phyloP scores from a whole-genome alignment of 352 stramenopile species.

The Pythium oligandrum region DNA sequence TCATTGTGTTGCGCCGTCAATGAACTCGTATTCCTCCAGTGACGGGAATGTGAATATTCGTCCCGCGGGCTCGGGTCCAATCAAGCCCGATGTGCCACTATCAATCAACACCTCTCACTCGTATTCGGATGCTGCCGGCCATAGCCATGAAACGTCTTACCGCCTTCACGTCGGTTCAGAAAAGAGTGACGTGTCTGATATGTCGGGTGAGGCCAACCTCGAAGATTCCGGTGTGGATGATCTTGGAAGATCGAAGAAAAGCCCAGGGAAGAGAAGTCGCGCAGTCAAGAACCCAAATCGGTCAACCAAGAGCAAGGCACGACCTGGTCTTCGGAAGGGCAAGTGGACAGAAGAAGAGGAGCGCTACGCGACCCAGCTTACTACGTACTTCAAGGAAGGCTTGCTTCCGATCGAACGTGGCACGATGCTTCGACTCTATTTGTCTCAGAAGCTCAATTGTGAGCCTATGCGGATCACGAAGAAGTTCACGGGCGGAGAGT shows the following conservation, averaged over 20 bases:
- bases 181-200: too few relatives aligned
- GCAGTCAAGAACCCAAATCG: conserved; percentile 52
- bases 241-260: conserved; percentile 38
- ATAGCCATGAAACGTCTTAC: too few relatives aligned
- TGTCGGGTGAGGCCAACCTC: too few relatives aligned
- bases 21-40: conserved; percentile 9
- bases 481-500: conserved; percentile 89
- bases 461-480: conserved; percentile 92
- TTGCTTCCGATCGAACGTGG: conserved; percentile 77
- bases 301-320: conserved; percentile 82
- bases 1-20: conserved; percentile 28
- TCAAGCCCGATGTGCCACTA: conserved; percentile 7
- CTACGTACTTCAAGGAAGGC: conserved; percentile 83
- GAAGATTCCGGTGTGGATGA: not conserved
- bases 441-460: conserved; percentile 91
- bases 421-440: conserved; percentile 87
- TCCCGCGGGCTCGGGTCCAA: conserved; percentile 8
- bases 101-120: conserved; percentile 4
- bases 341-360: conserved; percentile 87
- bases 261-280: conserved; percentile 39
- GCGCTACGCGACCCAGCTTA: conserved; percentile 65
- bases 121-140: conserved; percentile 3
- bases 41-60: conserved; percentile 12
- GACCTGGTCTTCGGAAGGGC: conserved; percentile 78
- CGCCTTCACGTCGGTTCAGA: too few relatives aligned